These are phyloP conservation scores for Hirsutella rhossiliensis DNA, from an alignment of 2,329 filamentous ascomycete species.

Conservation along the genomic window DNA sequence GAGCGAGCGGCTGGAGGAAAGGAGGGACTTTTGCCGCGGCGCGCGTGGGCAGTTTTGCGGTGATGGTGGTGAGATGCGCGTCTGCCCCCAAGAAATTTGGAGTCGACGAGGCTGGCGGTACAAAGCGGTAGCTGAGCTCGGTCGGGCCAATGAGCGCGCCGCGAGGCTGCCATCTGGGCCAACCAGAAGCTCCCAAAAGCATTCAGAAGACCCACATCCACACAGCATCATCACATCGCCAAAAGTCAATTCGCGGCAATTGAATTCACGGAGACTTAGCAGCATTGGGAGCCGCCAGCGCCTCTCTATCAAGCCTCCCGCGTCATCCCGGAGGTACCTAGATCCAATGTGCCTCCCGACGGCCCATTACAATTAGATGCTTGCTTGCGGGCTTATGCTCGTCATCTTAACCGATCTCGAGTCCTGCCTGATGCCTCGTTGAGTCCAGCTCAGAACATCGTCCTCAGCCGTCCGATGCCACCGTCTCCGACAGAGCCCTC, in stretches of 20 bases:
- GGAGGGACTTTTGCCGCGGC: neutral
- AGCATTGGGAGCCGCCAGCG: no score
- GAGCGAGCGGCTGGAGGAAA: neutral
- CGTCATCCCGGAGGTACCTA: no score
- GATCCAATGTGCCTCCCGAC: no score
- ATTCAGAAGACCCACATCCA: neutral
- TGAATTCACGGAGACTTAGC: no score
- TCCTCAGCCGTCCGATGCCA: neutral
- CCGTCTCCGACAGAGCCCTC: neutral
- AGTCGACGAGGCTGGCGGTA: constrained; percentile 14
- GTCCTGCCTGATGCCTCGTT: no score
- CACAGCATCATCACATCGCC: no score
- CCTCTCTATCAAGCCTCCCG: no score
- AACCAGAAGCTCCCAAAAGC: neutral
- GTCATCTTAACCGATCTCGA: no score
- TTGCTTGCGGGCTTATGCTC: no score
- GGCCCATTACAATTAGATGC: no score
- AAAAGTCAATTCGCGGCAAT: neutral
- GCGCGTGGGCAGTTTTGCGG: neutral
- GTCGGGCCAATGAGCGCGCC: constrained; percentile 18
- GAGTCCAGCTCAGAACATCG: no score
- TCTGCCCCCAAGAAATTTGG: constrained; percentile 16
- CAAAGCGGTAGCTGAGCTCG: constrained; percentile 16
- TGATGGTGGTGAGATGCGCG: constrained; percentile 1
- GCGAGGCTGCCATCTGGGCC: constrained; percentile 1